Conservation (phyloP, 768 basidiomycete genomes). For the Dacryopinax spathularia region DNA sequence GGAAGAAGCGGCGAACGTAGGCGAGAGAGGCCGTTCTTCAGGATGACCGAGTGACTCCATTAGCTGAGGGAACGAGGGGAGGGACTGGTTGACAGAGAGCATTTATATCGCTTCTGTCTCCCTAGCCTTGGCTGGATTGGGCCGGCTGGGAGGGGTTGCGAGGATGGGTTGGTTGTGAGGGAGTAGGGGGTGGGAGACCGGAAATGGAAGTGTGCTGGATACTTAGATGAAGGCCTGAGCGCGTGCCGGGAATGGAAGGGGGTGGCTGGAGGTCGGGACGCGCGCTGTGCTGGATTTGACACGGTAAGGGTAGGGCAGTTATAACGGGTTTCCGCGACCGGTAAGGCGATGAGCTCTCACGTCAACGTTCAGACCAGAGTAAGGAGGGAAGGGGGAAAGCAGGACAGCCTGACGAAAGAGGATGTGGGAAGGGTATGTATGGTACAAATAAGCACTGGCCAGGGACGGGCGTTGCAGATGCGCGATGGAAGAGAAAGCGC, state of each 20-base stretch:
- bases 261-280: too few relatives aligned
- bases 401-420: background rate
- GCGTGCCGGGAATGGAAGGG: too few relatives aligned
- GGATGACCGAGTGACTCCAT: slow-evolving; percentile 58
- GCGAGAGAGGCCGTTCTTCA: background rate
- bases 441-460: background rate
- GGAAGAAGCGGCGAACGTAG: background rate
- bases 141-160: background rate
- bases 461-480: too few relatives aligned
- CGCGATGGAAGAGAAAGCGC: too few relatives aligned
- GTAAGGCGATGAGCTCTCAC: background rate
- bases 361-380: too few relatives aligned
- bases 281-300: too few relatives aligned
- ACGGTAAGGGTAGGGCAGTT: background rate
- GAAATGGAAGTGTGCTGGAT: too few relatives aligned
- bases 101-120: background rate
- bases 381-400: background rate
- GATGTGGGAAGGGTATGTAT: background rate
- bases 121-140: background rate
- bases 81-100: slow-evolving; percentile 22
- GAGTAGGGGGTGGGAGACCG: background rate
- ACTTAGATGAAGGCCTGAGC: too few relatives aligned
- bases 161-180: background rate
- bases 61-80: slow-evolving; percentile 78
- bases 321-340: background rate